phyloP scores from a whole-genome alignment of 2,329 filamentous ascomycete genomes.

The Aureobasidium sp. region DNA sequence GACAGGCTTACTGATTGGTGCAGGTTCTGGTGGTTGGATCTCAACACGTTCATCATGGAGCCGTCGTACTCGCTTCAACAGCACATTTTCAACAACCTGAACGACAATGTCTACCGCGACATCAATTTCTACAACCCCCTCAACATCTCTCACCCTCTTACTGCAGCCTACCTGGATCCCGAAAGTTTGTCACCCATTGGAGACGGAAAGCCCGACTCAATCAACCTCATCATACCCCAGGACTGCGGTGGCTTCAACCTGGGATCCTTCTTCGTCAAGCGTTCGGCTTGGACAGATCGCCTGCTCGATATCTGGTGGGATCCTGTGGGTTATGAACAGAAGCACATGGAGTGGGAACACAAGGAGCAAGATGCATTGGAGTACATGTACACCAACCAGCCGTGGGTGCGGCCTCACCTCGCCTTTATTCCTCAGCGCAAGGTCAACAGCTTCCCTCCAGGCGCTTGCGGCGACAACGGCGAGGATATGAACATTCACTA shows the following conservation, averaged over 20 bases:
- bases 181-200: constrained; percentile 63
- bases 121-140: constrained; percentile 95
- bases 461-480: constrained; percentile 73
- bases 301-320: constrained; percentile 98
- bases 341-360: constrained; percentile 98
- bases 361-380: constrained; percentile 96
- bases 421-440: constrained; percentile 85
- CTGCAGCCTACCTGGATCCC: constrained; percentile 60
- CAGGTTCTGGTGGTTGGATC: constrained; percentile 99
- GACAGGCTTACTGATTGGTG: neutral
- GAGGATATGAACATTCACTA: constrained; percentile 76
- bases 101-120: constrained; percentile 73
- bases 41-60: constrained; percentile 98
- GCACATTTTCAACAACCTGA: constrained; percentile 79
- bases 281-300: constrained; percentile 82
- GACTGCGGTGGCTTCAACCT: constrained; percentile 96
- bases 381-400: constrained; percentile 81
- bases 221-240: constrained; percentile 83
- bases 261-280: constrained; percentile 84
- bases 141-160: constrained; percentile 80
- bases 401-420: constrained; percentile 83
- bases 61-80: constrained; percentile 79
- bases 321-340: constrained; percentile 93
- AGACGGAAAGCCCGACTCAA: constrained; percentile 66
- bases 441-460: constrained; percentile 89